Evolutionary conservation across 192 early-diverging fungal genomes (phyloP).

Genomic region (Backusella tuberculispora): DNA sequence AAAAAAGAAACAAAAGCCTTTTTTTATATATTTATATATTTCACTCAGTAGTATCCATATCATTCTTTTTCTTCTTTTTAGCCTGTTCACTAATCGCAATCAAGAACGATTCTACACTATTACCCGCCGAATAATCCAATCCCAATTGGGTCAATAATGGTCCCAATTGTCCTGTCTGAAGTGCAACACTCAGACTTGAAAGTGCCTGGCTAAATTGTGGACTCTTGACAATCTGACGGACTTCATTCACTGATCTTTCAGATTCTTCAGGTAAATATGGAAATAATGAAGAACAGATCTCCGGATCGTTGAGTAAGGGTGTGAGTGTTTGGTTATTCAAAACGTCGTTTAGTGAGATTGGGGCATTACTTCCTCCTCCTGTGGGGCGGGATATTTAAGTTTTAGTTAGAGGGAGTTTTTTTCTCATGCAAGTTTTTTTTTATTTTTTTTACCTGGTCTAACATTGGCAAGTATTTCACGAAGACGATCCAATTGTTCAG

Average conservation of each 20-base stretch:
- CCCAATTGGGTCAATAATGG: conserved; percentile 27
- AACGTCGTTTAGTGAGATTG: conserved; percentile 2
- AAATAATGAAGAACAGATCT: conserved; percentile 19
- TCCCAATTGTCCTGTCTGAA: conserved; percentile 24
- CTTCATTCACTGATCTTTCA: conserved; percentile 23
- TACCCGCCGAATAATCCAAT: conserved; percentile 28
- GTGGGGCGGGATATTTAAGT: too few relatives aligned
- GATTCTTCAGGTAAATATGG: conserved; percentile 28
- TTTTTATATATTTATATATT: not conserved
- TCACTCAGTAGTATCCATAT: conserved; percentile 12
- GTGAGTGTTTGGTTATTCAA: conserved; percentile 15
- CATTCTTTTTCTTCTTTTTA: conserved; percentile 8
- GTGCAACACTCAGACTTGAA: conserved; percentile 25
- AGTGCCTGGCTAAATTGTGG: conserved; percentile 29
- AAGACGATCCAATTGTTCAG: conserved; percentile 10
- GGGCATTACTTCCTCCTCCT: not conserved
- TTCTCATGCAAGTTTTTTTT: not conserved
- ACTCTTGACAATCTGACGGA: conserved; percentile 26
- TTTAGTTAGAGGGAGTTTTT: not conserved
- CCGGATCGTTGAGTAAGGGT: conserved; percentile 20
- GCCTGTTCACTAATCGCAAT: conserved; percentile 13
- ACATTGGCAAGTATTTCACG: conserved; percentile 14
- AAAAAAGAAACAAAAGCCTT: not conserved
- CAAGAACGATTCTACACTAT: not conserved
- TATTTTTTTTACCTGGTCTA: not conserved